Base-by-base conservation (phyloP, 306 rosid genomes). In the Glycyrrhiza uralensis region DNA sequence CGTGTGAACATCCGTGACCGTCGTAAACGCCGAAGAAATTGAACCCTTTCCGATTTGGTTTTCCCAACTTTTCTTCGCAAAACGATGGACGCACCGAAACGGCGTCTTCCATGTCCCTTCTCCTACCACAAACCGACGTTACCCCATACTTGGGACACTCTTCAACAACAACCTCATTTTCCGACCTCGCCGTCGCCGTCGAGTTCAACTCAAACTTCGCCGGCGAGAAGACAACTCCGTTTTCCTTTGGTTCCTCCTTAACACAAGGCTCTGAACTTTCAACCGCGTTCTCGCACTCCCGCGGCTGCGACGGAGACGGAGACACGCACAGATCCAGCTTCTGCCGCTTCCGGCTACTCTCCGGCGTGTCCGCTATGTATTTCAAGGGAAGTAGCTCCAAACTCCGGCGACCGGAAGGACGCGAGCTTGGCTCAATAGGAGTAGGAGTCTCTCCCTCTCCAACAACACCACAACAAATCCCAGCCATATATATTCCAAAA, bases 1-100 rank as follows among this genome's bases (percentile, higher is more conserved):
- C 98, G 65, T 93, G 98, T 62, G 98, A 91, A 85, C 98, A 93
- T 8, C 97, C 97, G 23, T 93, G 98, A 36, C 98, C 98, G 65
- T 93, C 97, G 75, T 76, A 93, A 5, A 93, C 92, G 1, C 94
- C 96, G 20, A 77, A 91, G 74, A 83, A 91, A 51, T 93, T 91
- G 1, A 68, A 39, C 4, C 56, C 74, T 4, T 66, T 51, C 0
- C 59, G 11, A 8, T 66, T 71, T 0, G 42, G 23, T 7, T 46
- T 9, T 10, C 10, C 61, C n/a, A n/a, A n/a, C 9, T 30, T 32
- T 2, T 59, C 61, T n/a, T 13, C 13, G 36, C 38, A 52, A 32
- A 76, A 84, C 4, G 62, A 80, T 0, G 89, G 92, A 55, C 66
- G 84, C 19, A 89, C 83, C 1, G 96, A 91, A 57, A 89, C 91